A percentile compares a stretch with the other conserved stretches of the same genome.
Evolutionary conservation across 2,329 filamentous ascomycete species (phyloP).

Genomic region (Alternaria incomplexa): DNA sequence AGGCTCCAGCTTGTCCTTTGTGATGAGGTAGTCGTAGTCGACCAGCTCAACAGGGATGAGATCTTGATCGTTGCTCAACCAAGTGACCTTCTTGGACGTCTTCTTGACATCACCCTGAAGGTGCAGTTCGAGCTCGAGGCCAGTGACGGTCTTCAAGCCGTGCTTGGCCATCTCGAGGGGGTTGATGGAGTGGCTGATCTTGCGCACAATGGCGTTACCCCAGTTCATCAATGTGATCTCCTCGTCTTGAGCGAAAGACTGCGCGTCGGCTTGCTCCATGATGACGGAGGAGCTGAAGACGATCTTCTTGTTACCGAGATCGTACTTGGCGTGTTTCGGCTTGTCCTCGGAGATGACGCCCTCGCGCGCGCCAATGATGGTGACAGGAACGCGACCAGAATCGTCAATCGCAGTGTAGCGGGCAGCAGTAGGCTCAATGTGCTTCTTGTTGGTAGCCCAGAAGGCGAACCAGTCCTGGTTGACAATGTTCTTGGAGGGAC

Average conservation of each 20-base stretch:
- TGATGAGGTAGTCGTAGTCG: constrained; percentile 94
- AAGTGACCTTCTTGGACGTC: constrained; percentile 96
- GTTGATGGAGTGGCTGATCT: constrained; percentile 63
- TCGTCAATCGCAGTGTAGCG: constrained; percentile 66
- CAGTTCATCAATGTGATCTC: constrained; percentile 97
- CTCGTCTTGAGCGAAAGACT: constrained; percentile 80
- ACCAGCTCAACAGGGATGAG: constrained; percentile 84
- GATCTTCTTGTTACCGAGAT: constrained; percentile 85
- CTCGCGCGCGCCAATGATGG: constrained; percentile 66
- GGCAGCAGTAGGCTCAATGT: constrained; percentile 57
- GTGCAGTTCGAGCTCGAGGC: constrained; percentile 83
- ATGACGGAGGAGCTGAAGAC: constrained; percentile 76
- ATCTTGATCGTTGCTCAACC: constrained; percentile 80
- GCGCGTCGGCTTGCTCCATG: constrained; percentile 86
- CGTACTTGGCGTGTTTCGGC: constrained; percentile 89
- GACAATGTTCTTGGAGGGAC: constrained; percentile 82
- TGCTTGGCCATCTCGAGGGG: constrained; percentile 53
- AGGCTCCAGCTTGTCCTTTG: constrained; percentile 90
- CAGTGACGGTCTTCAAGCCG: constrained; percentile 62
- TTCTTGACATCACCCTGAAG: constrained; percentile 92
- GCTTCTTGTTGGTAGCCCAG: constrained; percentile 62
- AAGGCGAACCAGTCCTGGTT: constrained; percentile 80
- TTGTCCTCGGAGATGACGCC: constrained; percentile 71
- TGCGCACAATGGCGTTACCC: constrained; percentile 85
- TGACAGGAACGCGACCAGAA: constrained; percentile 74